Evolutionary conservation across 1,284 basidiomycete genomes (phyloP).

Genomic region (Paramarasmius palmivorus): DNA sequence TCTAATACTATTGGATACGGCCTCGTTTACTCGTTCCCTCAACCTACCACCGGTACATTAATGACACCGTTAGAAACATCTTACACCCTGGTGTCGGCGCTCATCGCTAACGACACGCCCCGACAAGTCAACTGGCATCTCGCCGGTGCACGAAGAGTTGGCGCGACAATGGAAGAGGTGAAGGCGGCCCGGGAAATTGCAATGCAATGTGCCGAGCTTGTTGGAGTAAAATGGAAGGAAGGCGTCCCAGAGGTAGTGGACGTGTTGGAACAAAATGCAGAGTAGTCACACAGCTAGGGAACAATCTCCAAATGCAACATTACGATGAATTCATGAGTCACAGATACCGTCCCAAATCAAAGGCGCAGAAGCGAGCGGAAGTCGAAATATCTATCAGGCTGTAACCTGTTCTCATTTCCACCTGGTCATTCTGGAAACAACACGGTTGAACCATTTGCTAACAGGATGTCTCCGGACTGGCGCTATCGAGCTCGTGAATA

Average conservation of each 20-base stretch:
- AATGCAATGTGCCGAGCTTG: slow-evolving; percentile 35
- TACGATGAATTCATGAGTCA: too few relatives aligned
- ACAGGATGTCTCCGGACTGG: too few relatives aligned
- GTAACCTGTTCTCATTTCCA: too few relatives aligned
- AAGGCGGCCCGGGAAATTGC: slow-evolving; percentile 41
- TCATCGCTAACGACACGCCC: slow-evolving; percentile 52
- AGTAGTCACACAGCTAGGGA: too few relatives aligned
- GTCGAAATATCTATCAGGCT: too few relatives aligned
- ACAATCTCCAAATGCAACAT: too few relatives aligned
- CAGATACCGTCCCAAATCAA: too few relatives aligned
- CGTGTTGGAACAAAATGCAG: too few relatives aligned
- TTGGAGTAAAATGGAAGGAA: slow-evolving; percentile 45
- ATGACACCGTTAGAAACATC: slow-evolving; percentile 46
- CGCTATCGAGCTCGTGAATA: too few relatives aligned
- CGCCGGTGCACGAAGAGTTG: slow-evolving; percentile 40
- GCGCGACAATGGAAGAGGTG: slow-evolving; percentile 40
- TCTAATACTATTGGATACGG: slow-evolving; percentile 54
- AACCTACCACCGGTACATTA: slow-evolving; percentile 32
- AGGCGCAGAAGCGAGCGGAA: too few relatives aligned
- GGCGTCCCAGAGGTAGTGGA: slow-evolving; percentile 37
- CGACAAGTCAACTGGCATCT: slow-evolving; percentile 59
- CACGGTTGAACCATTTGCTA: too few relatives aligned
- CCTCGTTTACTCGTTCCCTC: slow-evolving; percentile 34
- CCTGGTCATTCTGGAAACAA: too few relatives aligned
- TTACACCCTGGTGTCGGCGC: slow-evolving; percentile 49